A percentile compares a stretch with the other conserved stretches of the same genome.
These are phyloP conservation scores for Boletus rufocinnamomeus DNA, from an alignment of 768 basidiomycete genomes.

Conservation along the genomic window DNA sequence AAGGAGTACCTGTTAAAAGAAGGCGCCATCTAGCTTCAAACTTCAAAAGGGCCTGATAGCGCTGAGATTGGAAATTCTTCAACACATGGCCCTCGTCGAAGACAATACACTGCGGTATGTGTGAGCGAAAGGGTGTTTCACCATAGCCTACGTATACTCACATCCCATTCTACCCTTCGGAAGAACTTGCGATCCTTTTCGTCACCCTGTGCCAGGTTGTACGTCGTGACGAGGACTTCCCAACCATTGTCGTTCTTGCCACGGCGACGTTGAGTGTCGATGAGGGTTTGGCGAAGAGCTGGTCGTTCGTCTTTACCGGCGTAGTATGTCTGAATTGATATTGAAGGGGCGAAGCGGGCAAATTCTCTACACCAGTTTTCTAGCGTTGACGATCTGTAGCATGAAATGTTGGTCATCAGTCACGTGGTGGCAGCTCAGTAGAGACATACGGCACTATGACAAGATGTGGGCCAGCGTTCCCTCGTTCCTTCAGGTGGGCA, in stretches of 20 bases:
- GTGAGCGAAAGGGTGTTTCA: not conserved
- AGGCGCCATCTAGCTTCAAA: constrained; percentile 88
- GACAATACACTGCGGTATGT: constrained; percentile 68
- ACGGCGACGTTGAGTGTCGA: constrained; percentile 54
- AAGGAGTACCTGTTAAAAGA: constrained; percentile 91
- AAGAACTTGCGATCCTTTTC: constrained; percentile 91
- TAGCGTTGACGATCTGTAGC: constrained; percentile 81
- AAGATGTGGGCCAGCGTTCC: constrained; percentile 82
- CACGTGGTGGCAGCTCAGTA: not conserved
- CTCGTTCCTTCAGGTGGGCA: constrained; percentile 80
- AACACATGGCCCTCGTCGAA: constrained; percentile 97
- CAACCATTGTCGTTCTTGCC: constrained; percentile 61
- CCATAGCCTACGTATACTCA: constrained; percentile 42
- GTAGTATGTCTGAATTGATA: constrained; percentile 90
- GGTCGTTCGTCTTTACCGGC: constrained; percentile 87
- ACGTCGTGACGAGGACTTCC: constrained; percentile 96
- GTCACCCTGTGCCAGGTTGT: constrained; percentile 90
- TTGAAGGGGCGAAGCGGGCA: constrained; percentile 81
- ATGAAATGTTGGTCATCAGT: constrained; percentile 9
- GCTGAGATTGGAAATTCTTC: constrained; percentile 97
- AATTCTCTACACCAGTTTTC: constrained; percentile 99
- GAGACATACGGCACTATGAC: constrained; percentile 88
- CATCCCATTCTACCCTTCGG: constrained; percentile 88
- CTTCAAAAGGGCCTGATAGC: constrained; percentile 85
- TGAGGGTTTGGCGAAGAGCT: constrained; percentile 68